A percentile compares a stretch with the other conserved stretches of the same genome.
phyloP scores from a whole-genome alignment of 2,329 filamentous ascomycete genomes.

The Davidsoniella eucalypti region DNA sequence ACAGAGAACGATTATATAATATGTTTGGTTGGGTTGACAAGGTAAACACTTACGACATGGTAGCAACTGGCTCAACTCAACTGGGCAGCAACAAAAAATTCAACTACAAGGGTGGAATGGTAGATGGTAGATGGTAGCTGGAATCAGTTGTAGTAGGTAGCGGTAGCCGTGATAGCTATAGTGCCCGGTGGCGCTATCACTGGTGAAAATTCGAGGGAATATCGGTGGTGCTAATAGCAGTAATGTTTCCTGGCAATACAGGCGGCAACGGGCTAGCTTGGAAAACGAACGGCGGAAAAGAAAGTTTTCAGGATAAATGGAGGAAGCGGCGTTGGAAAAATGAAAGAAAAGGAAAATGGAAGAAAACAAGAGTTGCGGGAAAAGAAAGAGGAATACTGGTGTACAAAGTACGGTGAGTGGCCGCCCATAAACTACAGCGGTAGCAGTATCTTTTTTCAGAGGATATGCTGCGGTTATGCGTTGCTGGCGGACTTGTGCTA shows the following conservation, averaged over 20 bases:
- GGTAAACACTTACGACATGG: constrained; percentile 1
- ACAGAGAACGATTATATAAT: too few relatives aligned
- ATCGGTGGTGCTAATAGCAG: too few relatives aligned
- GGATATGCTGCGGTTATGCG: too few relatives aligned
- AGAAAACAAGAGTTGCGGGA: neutral
- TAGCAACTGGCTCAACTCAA: neutral
- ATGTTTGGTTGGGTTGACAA: too few relatives aligned
- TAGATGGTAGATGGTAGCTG: neutral
- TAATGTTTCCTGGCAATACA: too few relatives aligned
- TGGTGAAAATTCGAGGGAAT: neutral
- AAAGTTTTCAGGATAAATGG: too few relatives aligned
- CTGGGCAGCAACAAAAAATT: neutral
- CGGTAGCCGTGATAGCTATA: neutral
- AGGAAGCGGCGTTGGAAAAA: neutral
- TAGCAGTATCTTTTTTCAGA: neutral
- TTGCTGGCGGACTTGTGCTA: too few relatives aligned
- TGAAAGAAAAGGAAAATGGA: neutral
- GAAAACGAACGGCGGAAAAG: too few relatives aligned
- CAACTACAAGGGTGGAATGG: neutral
- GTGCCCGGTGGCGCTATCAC: neutral
- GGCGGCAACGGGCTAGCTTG: too few relatives aligned
- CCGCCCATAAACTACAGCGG: neutral
- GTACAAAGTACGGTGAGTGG: neutral
- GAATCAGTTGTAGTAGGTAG: neutral
- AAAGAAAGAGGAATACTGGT: neutral